Evolutionary conservation across 768 basidiomycete genomes (phyloP).

Genomic region (Kwoniella mangroviensis): DNA sequence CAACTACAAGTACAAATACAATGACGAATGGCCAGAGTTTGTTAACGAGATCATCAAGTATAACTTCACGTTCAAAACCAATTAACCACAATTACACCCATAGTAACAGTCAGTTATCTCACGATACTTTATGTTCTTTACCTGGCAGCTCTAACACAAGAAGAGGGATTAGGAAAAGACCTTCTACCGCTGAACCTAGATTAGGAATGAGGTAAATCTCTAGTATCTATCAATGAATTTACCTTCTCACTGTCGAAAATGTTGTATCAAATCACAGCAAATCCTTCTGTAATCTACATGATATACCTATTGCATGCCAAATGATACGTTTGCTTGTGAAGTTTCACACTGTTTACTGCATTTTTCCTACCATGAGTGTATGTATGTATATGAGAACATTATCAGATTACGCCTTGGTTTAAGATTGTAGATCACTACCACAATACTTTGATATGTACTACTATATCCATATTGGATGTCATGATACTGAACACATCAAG

Average conservation of each 20-base stretch:
- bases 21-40: not conserved
- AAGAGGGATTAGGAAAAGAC: slow-evolving; percentile 23
- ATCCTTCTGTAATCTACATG: too few relatives aligned
- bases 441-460: too few relatives aligned
- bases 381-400: too few relatives aligned
- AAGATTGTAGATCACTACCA: too few relatives aligned
- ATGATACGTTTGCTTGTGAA: too few relatives aligned
- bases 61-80: slow-evolving; percentile 12
- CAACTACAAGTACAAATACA: not conserved
- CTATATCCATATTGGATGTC: not conserved
- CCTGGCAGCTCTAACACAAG: slow-evolving; percentile 1
- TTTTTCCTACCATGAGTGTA: too few relatives aligned
- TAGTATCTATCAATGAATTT: not conserved
- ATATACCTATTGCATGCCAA: too few relatives aligned
- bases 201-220: slow-evolving; percentile 15
- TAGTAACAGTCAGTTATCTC: not conserved
- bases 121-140: slow-evolving; percentile 1
- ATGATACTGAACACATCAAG: not conserved
- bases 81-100: not conserved
- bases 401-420: too few relatives aligned
- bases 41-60: slow-evolving; percentile 18
- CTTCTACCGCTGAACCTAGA: slow-evolving; percentile 27
- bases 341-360: too few relatives aligned
- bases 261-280: too few relatives aligned
- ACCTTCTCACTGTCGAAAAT: too few relatives aligned